Evolutionary conservation across 257 asterid species (phyloP).

Genomic region (Fraxinus anomala): DNA sequence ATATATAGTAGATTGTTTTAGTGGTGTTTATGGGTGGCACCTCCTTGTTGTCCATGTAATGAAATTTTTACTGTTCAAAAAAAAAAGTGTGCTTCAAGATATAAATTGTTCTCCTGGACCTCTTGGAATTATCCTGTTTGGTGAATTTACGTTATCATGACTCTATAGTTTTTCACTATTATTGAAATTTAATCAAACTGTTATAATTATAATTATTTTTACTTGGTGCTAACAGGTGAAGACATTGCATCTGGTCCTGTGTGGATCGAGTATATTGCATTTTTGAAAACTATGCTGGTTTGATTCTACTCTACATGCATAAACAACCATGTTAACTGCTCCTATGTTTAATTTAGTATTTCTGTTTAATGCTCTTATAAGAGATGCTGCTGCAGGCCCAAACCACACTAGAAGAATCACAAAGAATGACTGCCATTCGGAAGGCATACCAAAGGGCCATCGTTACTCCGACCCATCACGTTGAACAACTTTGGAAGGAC

Average conservation of each 20-base stretch:
- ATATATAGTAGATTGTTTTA: not conserved
- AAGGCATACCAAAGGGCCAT: slow-evolving; percentile 90
- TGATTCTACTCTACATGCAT: slow-evolving; percentile 30
- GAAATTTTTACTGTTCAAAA: not conserved
- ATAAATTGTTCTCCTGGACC: not conserved
- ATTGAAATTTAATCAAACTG: slow-evolving; percentile 5
- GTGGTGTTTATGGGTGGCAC: not conserved
- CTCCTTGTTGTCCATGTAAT: not conserved
- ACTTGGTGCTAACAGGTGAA: slow-evolving; percentile 60
- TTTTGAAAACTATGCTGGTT: slow-evolving; percentile 85
- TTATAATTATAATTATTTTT: not conserved
- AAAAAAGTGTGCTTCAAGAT: not conserved
- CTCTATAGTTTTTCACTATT: slow-evolving; percentile 9
- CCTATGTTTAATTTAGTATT: slow-evolving; percentile 13
- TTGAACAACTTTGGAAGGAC: slow-evolving; percentile 98
- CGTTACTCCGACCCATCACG: slow-evolving; percentile 82
- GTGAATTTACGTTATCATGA: not conserved
- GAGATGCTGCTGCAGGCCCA: slow-evolving; percentile 63
- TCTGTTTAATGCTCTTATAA: slow-evolving; percentile 21
- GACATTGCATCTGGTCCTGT: slow-evolving; percentile 93
- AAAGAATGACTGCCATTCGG: slow-evolving; percentile 79
- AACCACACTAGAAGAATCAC: slow-evolving; percentile 71
- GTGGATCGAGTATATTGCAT: slow-evolving; percentile 92
- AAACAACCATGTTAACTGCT: slow-evolving; percentile 21
- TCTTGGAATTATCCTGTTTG: not conserved